Evolutionary conservation across 1,284 basidiomycete species (phyloP).

Genomic region (Ceratobasidium sp.): DNA sequence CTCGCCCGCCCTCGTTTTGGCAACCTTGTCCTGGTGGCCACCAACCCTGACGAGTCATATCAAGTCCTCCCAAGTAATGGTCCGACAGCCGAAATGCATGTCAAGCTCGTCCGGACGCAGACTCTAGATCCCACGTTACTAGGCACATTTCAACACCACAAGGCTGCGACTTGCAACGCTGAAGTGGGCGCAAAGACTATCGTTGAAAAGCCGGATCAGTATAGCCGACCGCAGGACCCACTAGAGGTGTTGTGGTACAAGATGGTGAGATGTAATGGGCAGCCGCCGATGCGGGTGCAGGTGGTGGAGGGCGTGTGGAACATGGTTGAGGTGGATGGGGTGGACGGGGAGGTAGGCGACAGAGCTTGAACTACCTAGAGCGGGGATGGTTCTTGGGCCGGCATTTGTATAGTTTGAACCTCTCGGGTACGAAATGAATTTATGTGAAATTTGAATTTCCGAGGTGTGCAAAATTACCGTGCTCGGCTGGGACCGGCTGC

Average conservation of each 20-base stretch:
- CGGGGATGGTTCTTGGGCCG: no score
- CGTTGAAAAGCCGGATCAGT: no score
- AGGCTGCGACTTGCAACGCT: not conserved
- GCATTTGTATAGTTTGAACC: no score
- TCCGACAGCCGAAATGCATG: not conserved
- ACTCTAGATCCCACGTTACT: not conserved
- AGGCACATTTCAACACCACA: not conserved
- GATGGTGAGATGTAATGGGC: not conserved
- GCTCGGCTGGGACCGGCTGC: no score
- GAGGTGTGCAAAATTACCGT: no score
- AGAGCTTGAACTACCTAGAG: no score
- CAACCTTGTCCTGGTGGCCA: not conserved
- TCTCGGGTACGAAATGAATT: no score
- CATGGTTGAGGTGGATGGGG: not conserved
- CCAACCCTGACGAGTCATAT: not conserved
- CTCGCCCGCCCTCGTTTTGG: conserved; percentile 18
- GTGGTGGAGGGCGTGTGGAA: not conserved
- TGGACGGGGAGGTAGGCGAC: no score
- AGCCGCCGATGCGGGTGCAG: not conserved
- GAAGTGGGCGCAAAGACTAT: no score
- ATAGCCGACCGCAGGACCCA: no score
- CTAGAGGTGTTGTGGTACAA: not conserved
- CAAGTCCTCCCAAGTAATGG: not conserved
- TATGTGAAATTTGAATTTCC: no score
- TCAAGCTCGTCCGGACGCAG: not conserved